Evolutionary conservation across 306 rosid species (phyloP), one percentile per base, ranked within the genome.

Genomic region (Medicago arabica): DNA sequence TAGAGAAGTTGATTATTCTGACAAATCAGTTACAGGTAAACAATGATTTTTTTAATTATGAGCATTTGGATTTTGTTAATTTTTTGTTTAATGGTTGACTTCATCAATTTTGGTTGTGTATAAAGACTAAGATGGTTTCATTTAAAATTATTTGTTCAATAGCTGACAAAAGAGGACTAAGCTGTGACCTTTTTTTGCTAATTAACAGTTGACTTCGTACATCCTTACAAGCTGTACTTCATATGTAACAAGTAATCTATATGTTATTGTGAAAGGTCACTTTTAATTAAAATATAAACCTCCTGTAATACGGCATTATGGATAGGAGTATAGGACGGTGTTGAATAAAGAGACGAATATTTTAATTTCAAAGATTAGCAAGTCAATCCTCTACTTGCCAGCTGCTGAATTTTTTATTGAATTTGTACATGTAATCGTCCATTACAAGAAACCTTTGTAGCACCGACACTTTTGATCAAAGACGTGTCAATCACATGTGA

Each of bases 1-100:
- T 19, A 78, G 96, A 31, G 97, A 89, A 51, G 93, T 93, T 57
- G 98, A 93, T 79, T 93, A 83, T 78, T n/a, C 83, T 0, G 98
- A 93, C 84, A 93, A 87, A 65, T 89, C 91, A 16, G 98, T 93
- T 47, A 93, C 98, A 67, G 96, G 98, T 90, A 86, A 25, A 13
- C 10, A 46, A 18, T 28, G 11, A 31, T 31, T 19, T 55, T 18
- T 67, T 75, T 67, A 7, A 67, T 7, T 9, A 75, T 40, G 25
- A 49, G 38, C 11, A 15, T 9, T 81, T 60, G 21, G 50, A 1
- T 55, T 71, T 15, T 43, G 8, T 72, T 17, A 46, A 18, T 53
- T 57, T 36, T 17, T 58, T 54, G 55, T 47, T 64, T 75, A 51
- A 28, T 21, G 63, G 25, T 58, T 84, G 73, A 68, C 72, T 7